Evolutionary conservation across 2,329 filamentous ascomycete genomes (phyloP), one percentile per base, ranked within the genome.

Genomic region (Xylariaceae sp.): DNA sequence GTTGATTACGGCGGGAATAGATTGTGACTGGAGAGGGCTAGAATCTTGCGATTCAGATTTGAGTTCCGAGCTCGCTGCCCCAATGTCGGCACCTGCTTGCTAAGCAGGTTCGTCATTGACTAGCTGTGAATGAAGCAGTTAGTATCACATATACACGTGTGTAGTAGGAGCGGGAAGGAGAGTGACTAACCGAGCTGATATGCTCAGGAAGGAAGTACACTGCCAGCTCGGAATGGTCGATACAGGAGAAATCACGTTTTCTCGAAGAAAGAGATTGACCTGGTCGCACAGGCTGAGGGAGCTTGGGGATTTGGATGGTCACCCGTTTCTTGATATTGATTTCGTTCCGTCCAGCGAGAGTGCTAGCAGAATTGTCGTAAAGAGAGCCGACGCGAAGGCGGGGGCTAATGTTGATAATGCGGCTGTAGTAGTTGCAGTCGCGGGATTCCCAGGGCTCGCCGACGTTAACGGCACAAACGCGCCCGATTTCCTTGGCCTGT

Each of bases 91-190:
- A 26, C n/a, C 51, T 53, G 57, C 49, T 51, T 42, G 36, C 57
- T 59, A 59, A 49, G 43, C 57, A 57, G 54, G 54, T n/a, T 48
- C 51, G 47, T 47, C 54, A 57, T 53, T 51, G 48, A 50, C 19
- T 32, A 47, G 16, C 56, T 59, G 19, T 5, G 54, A 12, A 16
- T 30, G 40, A 53, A 36, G 29, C 3, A 8, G 41, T 59, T 12
- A 58, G 56, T 30, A 37, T 21, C 21, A 40, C 37, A 29, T 9
- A 9, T 29, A 30, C 7, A 39, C 22, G 26, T 32, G 22, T 19
- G 29, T 12, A 47, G 30, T n/a, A 39, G 40, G 39, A n/a, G 47
- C 5, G 18, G 37, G 19, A 26, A 7, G 10, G 36, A 22, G 29
- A 16, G 6, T 36, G 29, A 55, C 55, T 51, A 49, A 55, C 55